A percentile compares a stretch with the other conserved stretches of the same genome.
Conservation (phyloP, 768 basidiomycete genomes). For the Galerina marginata region DNA sequence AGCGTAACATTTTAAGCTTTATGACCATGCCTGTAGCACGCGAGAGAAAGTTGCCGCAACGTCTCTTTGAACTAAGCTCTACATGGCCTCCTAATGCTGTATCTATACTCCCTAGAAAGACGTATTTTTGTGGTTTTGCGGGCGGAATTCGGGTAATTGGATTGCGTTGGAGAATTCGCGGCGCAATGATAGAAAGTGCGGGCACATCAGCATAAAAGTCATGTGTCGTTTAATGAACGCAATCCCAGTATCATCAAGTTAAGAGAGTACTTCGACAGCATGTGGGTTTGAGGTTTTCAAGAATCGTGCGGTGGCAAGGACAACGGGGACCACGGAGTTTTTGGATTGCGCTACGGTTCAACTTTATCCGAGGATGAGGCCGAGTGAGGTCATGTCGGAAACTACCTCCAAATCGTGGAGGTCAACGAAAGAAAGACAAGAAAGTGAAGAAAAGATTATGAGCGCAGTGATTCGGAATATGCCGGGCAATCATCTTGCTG, state of each 20-base stretch:
- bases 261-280: background rate
- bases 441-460: too few relatives aligned
- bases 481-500: too few relatives aligned
- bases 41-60: background rate
- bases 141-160: background rate
- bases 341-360: background rate
- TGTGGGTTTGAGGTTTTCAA: background rate
- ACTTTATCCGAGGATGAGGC: conserved; percentile 3
- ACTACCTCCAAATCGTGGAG: too few relatives aligned
- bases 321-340: background rate
- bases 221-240: background rate
- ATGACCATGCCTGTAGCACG: background rate
- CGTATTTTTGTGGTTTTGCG: background rate
- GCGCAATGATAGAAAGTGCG: background rate
- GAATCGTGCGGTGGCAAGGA: background rate
- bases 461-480: too few relatives aligned
- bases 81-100: background rate
- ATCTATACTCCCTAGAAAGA: background rate
- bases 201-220: background rate
- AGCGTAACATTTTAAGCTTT: conserved; percentile 17
- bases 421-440: too few relatives aligned
- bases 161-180: background rate
- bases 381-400: too few relatives aligned
- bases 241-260: background rate
- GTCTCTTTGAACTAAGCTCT: background rate